Evolutionary conservation across 305 asterid species (phyloP), one percentile per base, ranked within the genome.

Genomic region (Fraxinus platypoda): DNA sequence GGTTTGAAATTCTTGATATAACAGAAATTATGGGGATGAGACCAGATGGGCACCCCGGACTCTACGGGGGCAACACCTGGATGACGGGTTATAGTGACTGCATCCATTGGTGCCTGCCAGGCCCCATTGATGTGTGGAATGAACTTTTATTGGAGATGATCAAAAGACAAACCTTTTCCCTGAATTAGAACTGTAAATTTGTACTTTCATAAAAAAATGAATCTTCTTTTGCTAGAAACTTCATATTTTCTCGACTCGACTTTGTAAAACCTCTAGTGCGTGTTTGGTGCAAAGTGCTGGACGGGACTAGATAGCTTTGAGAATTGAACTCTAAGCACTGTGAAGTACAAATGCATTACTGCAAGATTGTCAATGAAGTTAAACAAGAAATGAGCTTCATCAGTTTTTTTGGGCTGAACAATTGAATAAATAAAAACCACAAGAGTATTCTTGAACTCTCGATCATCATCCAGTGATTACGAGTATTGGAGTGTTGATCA

Each of bases 41-140:
- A 81, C 70, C 87, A 0, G 97, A 92, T 31, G 95, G 93, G 31
- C 93, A 91, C 59, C 95, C 94, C 0, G 93, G 90, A 1, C 64
- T 78, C 28, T 52, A 88, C 59, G 87, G 91, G 91, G 89, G 90
- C 0, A 86, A 86, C 25, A 21, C 41, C 43, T 91, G 94, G 94
- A 88, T 79, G 90, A 90, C 88, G 74, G 92, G 90, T 1, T 86
- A 85, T 49, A 92, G 80, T 26, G 92, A 89, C 34, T 88, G 92
- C 26, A 78, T 86, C 1, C 93, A 88, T 76, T 85, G 92, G 91
- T 87, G 92, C 74, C 35, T 87, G 37, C 95, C 94, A 0, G 94
- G 94, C 28, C 95, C 93, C 0, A 57, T 91, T 25, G 97, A 95
- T 82, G 73, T 85, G 0, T 93, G 98, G 98, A 93, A 92, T 37